Percentiles rank a stretch among this genome's conserved stretches.
These are phyloP conservation scores for Kwoniella europaea DNA, from an alignment of 768 basidiomycete genomes.

Conservation along the genomic window DNA sequence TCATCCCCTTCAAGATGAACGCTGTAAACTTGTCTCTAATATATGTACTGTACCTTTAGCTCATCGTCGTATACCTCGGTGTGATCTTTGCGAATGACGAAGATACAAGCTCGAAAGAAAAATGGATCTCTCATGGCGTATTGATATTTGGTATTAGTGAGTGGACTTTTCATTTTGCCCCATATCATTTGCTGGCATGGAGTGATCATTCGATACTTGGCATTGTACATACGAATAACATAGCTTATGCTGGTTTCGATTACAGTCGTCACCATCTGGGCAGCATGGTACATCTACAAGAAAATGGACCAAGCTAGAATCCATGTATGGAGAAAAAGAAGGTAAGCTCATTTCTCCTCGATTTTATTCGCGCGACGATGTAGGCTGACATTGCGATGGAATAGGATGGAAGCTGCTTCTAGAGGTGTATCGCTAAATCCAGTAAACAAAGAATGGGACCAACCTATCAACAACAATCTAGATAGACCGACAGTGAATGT, in stretches of 20 bases:
- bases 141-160: constrained; percentile 66
- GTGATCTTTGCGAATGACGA: constrained; percentile 59
- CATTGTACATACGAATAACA: no score
- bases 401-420: constrained; percentile 39
- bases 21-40: no score
- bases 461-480: neutral
- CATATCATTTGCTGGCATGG: neutral
- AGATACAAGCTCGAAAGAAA: constrained; percentile 62
- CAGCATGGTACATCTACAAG: constrained; percentile 68
- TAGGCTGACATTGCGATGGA: neutral
- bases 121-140: constrained; percentile 72
- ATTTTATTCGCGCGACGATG: no score
- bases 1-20: no score
- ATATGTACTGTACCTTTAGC: constrained; percentile 58
- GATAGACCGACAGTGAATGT: constrained; percentile 12
- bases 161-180: constrained; percentile 3
- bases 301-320: constrained; percentile 54
- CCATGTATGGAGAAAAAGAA: constrained; percentile 49
- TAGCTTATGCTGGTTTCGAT: neutral
- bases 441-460: constrained; percentile 25
- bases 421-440: constrained; percentile 33
- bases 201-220: no score
- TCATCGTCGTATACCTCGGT: constrained; percentile 88
- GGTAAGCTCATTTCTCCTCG: constrained; percentile 28
- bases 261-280: constrained; percentile 47